Evolutionary conservation across 2,329 filamentous ascomycete species (phyloP), one percentile per base, ranked within the genome.

Genomic region (Dothideomycetes sp.): DNA sequence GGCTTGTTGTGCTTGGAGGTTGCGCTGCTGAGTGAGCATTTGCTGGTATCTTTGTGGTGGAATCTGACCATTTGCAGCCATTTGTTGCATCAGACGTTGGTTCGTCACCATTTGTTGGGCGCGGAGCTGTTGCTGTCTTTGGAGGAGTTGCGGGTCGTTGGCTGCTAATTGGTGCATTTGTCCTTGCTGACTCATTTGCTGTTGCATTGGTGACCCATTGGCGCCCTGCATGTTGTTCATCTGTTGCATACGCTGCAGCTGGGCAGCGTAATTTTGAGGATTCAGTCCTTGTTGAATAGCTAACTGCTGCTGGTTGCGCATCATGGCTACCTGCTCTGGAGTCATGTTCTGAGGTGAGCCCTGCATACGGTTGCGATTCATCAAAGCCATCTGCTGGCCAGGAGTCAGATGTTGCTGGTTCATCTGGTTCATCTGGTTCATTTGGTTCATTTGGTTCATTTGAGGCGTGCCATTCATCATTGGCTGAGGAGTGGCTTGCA

Each of bases 351-450:
- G 12, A 49, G 52, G 30, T 46, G 53, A 43, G 49, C 53, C 37
- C 49, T 56, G 55, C 19, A 58, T 44, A 24, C 56, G 54, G 24
- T 61, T 47, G n/a, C 52, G 42, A 40, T 56, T 51, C 27, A 55
- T 47, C 40, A 62, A 46, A 8, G 57, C 52, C 24, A 40, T 34
- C 19, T 47, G 40, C 35, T 49, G 52, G 30, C 49, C 48, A 4
- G 47, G 51, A 2, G 51, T 55, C 34, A 58, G 47, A 18, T 49
- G 45, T 29, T 51, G 53, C 12, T 46, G 36, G 18, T 41, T 34
- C 32, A 55, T 49, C 36, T 62, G 44, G 8, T 56, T 51, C 38
- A 40, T 40, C 15, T 40, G 38, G 18, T 40, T 32, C 10, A 17
- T 27, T 17, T 32, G 38, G 35, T 40, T 50, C 33, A 42, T 44